Evolutionary conservation across 176 grass and related monocot species (phyloP), one percentile per base, ranked within the genome.

Genomic region (Carex kokanica): DNA sequence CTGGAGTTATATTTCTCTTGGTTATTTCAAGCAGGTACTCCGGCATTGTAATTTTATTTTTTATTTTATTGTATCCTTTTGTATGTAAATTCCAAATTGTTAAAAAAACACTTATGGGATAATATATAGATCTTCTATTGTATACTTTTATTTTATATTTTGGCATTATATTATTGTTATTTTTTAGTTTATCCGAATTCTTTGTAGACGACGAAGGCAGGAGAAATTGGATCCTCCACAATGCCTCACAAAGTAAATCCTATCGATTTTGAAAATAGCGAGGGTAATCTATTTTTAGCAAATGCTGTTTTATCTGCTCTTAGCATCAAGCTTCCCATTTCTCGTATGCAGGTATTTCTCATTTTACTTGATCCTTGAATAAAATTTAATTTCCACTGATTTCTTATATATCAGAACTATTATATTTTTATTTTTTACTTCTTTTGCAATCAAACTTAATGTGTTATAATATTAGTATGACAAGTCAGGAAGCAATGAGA

Each of bases 171-270:
- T 71, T 20, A 61, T 45, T 71, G 16, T 45, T 84, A 78, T 82
- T 87, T 56, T 12, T 57, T 13, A 24, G 65, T 78, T 49, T 49
- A 36, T 71, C 68, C 13, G 17, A 61, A 64, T 38, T 84, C 49
- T 88, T 70, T 88, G 38, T 86, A 99, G 97, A 89, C 93, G 86
- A 83, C 90, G 40, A 99, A 99, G 85, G 88, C 86, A 66, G 97
- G 93, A 78, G 97, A 99, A 85, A 86, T 99, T 77, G 97, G 97
- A 86, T 95, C 93, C 34, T 99, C 97, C 64, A 99, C 93, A 15
- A 99, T 99, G 97, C 97, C 93, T 85, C 96, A 98, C 83, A 98
- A 98, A 92, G 89, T 99, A 66, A 98, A 98, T 84, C 93, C 96
- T 38, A 99, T 99, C 20, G 88, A 99, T 93, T 99, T 99, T 88